phyloP scores from a whole-genome alignment of 2,329 filamentous ascomycete species.

The Aspergillus arachidicola region DNA sequence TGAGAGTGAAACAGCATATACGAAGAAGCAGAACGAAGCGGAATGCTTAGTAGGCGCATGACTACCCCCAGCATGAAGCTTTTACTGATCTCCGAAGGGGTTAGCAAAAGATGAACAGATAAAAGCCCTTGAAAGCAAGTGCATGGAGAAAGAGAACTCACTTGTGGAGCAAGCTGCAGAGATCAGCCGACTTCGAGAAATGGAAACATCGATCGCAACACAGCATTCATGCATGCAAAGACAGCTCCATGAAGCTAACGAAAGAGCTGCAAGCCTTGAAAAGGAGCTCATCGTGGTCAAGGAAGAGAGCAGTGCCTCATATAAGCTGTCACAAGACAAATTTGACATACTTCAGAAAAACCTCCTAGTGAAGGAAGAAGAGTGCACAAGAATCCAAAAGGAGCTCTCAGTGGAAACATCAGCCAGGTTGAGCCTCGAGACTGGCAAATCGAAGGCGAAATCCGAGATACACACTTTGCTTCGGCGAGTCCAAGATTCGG shows the following conservation, averaged over 20 bases:
- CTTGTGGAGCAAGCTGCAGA: conserved; percentile 21
- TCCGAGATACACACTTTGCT: conserved; percentile 29
- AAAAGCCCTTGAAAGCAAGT: conserved; percentile 17
- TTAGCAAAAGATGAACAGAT: conserved; percentile 24
- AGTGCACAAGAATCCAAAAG: conserved; percentile 19
- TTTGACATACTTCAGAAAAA: conserved; percentile 18
- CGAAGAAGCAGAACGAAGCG: conserved; percentile 15
- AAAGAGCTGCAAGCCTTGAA: conserved; percentile 26
- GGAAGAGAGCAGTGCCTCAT: conserved; percentile 8
- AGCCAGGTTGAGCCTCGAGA: conserved; percentile 21
- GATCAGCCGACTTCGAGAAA: conserved; percentile 24
- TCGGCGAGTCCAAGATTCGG: conserved; percentile 28
- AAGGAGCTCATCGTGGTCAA: conserved; percentile 10
- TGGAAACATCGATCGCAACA: conserved; percentile 19
- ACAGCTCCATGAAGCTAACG: conserved; percentile 24
- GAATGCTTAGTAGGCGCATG: conserved; percentile 24
- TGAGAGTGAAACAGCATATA: conserved; percentile 19
- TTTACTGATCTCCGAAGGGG: conserved; percentile 25
- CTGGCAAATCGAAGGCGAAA: conserved; percentile 23
- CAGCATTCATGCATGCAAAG: conserved; percentile 23
- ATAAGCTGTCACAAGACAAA: conserved; percentile 17
- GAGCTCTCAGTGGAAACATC: conserved; percentile 17
- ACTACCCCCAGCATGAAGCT: too few species aligned
- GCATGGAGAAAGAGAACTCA: conserved; percentile 14
- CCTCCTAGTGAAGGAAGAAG: conserved; percentile 32